Base-by-base conservation (phyloP, 2,329 filamentous ascomycete species). In the Colletotrichum liriopes region DNA sequence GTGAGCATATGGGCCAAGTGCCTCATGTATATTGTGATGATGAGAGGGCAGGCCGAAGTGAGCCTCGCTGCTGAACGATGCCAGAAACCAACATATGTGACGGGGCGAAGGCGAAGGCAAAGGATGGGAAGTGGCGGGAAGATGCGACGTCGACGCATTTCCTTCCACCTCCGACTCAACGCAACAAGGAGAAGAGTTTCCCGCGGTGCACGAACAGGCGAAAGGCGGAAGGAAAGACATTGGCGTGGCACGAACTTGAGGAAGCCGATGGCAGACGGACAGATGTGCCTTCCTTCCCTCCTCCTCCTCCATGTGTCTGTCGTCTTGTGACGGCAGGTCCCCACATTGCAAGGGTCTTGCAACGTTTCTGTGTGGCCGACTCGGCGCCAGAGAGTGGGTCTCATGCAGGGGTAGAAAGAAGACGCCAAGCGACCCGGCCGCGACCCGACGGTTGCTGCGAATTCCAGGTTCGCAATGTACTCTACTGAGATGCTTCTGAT, bases 321-420 rank as follows among this genome's bases (percentile, higher is more conserved):
- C 41, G 51, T 32, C 26, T 18, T 54, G 51, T 32, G 52, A 59
- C 56, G 56, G 39, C 23, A 60, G 43, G 39, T 12, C 23, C 56
- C 56, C 29, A 37, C 35, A 8, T 37, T 9, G 7, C 35, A 37
- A 9, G 35, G 8, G 45, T 23, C 29, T 51, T 62, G 43, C 20
- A 51, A 29, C 35, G 43, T 41, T 51, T 62, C 45, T 49, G 43
- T n/a, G 29, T 37, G 59, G 59, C 45, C 45, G 59, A 26, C 39
- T 62, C 43, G 59, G 32, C 43, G 43, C 45, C 45, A 62, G 43
- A 39, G 14, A 29, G 29, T 12, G 32, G 43, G 59, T 12, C 45
- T 51, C 47, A 62, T 62, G 59, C 45, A 62, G 59, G 45, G 59
- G 45, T 39, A 6, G 5, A 23, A 37, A 5, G 5, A 23, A 37